Conservation (phyloP, 768 basidiomycete genomes). For the Panellus pusillus region DNA sequence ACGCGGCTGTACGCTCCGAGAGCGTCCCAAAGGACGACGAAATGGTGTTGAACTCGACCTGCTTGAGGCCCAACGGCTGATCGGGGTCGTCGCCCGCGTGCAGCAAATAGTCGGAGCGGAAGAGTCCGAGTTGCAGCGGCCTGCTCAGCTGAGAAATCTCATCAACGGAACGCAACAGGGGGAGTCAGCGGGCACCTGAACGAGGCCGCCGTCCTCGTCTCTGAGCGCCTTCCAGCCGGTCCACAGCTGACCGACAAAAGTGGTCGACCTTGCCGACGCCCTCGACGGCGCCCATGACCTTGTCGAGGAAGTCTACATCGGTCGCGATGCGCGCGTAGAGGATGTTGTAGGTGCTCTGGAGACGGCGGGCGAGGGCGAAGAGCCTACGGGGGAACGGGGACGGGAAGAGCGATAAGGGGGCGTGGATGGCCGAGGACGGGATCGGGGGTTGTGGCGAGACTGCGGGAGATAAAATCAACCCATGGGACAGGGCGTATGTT, state of each 20-base stretch:
- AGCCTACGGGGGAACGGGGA: slow-evolving; percentile 77
- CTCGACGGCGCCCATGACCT: slow-evolving; percentile 74
- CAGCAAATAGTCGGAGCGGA: slow-evolving; percentile 92
- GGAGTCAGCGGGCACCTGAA: slow-evolving; percentile 35
- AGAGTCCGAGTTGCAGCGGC: slow-evolving; percentile 86
- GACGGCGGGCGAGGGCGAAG: slow-evolving; percentile 60
- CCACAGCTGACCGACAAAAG: slow-evolving; percentile 87
- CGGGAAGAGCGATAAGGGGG: slow-evolving; percentile 86
- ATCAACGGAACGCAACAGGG: neutral
- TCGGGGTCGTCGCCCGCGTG: slow-evolving; percentile 48
- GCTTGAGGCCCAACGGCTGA: slow-evolving; percentile 60
- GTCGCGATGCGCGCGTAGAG: slow-evolving; percentile 84
- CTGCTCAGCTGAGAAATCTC: slow-evolving; percentile 28
- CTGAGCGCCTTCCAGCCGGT: slow-evolving; percentile 77
- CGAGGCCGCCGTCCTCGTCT: slow-evolving; percentile 48
- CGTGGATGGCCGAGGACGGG: slow-evolving; percentile 81
- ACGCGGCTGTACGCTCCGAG: slow-evolving; percentile 60
- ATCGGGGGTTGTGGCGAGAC: slow-evolving; percentile 44
- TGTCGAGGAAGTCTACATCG: slow-evolving; percentile 78
- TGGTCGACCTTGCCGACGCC: slow-evolving; percentile 84
- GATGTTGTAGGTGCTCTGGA: slow-evolving; percentile 81
- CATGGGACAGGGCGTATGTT: slow-evolving; percentile 83
- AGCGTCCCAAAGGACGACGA: slow-evolving; percentile 87
- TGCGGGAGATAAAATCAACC: slow-evolving; percentile 78
- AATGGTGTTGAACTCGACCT: slow-evolving; percentile 98